Percentiles rank a stretch among this genome's conserved stretches.
Conservation (phyloP, 164 flowering plant genomes). For the Euptelea pleiosperma region DNA sequence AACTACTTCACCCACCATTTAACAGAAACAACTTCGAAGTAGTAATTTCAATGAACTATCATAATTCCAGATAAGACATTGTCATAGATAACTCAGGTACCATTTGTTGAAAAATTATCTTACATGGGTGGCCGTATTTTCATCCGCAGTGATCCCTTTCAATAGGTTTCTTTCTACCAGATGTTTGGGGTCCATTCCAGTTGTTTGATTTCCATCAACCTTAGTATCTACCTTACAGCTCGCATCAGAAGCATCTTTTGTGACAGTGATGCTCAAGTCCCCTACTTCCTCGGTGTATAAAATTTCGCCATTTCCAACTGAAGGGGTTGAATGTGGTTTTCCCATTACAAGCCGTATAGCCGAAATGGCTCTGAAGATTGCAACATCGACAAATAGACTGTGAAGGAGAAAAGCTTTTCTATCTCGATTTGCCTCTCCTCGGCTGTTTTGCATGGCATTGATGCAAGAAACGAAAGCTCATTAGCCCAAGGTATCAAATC, state of each 20-base stretch:
- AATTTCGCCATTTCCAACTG: conserved; percentile 25
- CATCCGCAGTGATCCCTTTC: conserved; percentile 98
- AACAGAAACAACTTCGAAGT: not conserved
- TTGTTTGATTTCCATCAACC: conserved; percentile 76
- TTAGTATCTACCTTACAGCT: conserved; percentile 87
- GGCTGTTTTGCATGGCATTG: conserved; percentile 93
- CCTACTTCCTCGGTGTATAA: conserved; percentile 60
- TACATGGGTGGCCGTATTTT: conserved; percentile 99
- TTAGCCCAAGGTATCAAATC: conserved; percentile 80
- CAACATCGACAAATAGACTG: conserved; percentile 92
- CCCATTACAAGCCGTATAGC: conserved; percentile 57
- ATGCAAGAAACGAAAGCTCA: conserved; percentile 68
- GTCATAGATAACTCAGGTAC: not conserved
- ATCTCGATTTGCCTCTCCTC: conserved; percentile 95
- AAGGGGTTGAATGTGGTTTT: conserved; percentile 21
- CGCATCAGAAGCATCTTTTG: conserved; percentile 69
- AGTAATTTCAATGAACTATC: not conserved
- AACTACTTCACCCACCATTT: conserved; percentile 2
- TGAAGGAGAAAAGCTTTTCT: conserved; percentile 93
- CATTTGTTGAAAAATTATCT: conserved; percentile 22
- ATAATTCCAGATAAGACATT: not conserved
- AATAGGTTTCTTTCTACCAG: conserved; percentile 68
- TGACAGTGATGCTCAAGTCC: conserved; percentile 62
- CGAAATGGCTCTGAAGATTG: conserved; percentile 75
- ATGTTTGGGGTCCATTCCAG: conserved; percentile 47